phyloP scores from a whole-genome alignment of 257 asterid species.

The Cinchona pubescens region DNA sequence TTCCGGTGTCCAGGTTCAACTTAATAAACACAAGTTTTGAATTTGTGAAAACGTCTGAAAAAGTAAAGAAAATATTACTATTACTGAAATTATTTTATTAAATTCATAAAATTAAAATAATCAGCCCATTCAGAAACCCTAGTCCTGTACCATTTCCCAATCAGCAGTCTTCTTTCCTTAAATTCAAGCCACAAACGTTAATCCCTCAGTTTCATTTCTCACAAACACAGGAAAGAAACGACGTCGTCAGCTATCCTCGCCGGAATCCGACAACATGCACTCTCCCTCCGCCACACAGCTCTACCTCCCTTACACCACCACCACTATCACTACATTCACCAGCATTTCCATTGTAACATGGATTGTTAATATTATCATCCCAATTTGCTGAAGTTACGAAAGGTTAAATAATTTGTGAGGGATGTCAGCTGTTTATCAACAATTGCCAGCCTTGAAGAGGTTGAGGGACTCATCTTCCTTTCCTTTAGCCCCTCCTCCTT shows the following conservation, averaged over 20 bases:
- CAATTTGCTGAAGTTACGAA: slow-evolving; percentile 11
- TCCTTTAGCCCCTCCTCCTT: neutral
- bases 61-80: too few species aligned
- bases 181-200: neutral
- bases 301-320: neutral
- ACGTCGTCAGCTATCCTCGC: neutral
- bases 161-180: neutral
- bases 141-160: neutral
- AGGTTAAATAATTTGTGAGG: neutral
- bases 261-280: slow-evolving; percentile 20
- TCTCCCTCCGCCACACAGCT: slow-evolving; percentile 2
- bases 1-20: too few species aligned
- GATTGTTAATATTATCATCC: neutral
- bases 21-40: too few species aligned
- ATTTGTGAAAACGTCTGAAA: too few species aligned
- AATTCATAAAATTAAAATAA: too few species aligned
- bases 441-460: slow-evolving; percentile 22
- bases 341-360: slow-evolving; percentile 10
- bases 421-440: slow-evolving; percentile 24
- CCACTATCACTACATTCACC: slow-evolving; percentile 1
- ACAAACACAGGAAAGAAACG: too few species aligned
- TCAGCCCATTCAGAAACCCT: slow-evolving; percentile 5
- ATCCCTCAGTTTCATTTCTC: too few species aligned
- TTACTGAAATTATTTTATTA: too few species aligned
- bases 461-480: slow-evolving; percentile 15